Percentiles rank a stretch among this genome's conserved stretches.
These are phyloP conservation scores for Blastocystis sp. DNA, from an alignment of 352 stramenopile species.

Conservation along the genomic window DNA sequence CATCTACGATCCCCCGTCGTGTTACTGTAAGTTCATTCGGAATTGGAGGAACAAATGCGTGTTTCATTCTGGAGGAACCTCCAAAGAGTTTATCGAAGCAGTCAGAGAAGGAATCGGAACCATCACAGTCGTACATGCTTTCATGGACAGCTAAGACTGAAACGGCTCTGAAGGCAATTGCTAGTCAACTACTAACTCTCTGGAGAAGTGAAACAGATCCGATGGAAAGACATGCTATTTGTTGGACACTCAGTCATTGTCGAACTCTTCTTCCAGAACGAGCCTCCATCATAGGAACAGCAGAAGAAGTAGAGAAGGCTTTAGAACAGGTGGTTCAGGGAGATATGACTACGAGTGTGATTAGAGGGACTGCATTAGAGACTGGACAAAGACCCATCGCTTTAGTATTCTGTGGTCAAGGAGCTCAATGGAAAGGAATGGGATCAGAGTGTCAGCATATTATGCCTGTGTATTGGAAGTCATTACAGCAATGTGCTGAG, in stretches of 20 bases:
- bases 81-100: neutral
- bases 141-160: constrained; percentile 35
- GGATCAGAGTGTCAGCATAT: constrained; percentile 2
- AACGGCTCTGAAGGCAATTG: neutral
- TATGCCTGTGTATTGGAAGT: constrained; percentile 16
- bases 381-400: neutral
- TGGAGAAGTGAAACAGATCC: neutral
- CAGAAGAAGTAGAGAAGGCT: neutral
- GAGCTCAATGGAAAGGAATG: constrained; percentile 59
- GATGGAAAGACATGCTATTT: neutral
- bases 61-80: constrained; percentile 54
- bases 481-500: neutral
- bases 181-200: neutral
- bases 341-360: neutral
- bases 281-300: neutral
- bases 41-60: constrained; percentile 63
- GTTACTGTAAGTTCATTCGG: constrained; percentile 55
- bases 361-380: constrained; percentile 1
- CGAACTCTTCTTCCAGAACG: constrained; percentile 44
- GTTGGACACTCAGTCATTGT: neutral
- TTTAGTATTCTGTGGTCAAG: constrained; percentile 66
- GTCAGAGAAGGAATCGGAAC: neutral
- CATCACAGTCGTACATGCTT: constrained; percentile 2
- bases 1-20: neutral
- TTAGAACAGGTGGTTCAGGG: neutral